phyloP scores from a whole-genome alignment of 2,329 filamentous ascomycete genomes.

The Zarea fungicola region DNA sequence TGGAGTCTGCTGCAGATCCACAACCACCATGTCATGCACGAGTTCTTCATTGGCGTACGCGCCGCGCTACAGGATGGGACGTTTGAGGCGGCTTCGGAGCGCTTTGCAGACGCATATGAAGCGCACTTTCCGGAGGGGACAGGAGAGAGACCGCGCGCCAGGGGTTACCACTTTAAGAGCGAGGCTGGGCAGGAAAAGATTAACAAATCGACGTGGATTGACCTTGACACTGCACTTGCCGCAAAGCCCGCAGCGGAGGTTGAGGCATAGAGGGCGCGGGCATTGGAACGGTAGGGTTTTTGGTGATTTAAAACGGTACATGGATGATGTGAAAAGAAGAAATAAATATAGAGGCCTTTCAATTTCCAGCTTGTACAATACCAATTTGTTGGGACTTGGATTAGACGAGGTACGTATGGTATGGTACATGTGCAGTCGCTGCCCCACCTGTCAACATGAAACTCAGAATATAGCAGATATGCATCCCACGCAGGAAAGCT shows the following conservation, averaged over 20 bases:
- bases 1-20: slow-evolving; percentile 93
- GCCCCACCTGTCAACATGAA: no score
- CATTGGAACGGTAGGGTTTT: no score
- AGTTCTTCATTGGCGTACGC: slow-evolving; percentile 71
- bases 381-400: no score
- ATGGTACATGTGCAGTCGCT: no score
- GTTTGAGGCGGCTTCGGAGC: slow-evolving; percentile 51
- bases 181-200: slow-evolving; percentile 60
- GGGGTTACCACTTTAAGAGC: slow-evolving; percentile 78
- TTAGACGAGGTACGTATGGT: no score
- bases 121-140: slow-evolving; percentile 65
- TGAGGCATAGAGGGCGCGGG: no score
- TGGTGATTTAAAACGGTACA: no score
- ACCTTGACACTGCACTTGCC: slow-evolving; percentile 18
- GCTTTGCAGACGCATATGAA: slow-evolving; percentile 57
- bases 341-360: no score
- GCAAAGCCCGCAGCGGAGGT: not conserved
- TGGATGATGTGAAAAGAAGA: no score
- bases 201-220: slow-evolving; percentile 63
- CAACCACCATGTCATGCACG: slow-evolving; percentile 68
- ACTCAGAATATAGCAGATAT: no score
- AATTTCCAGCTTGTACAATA: no score
- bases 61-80: slow-evolving; percentile 53
- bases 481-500: no score
- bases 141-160: slow-evolving; percentile 70